phyloP scores from a whole-genome alignment of 148 eudicot species.

The Bassia scoparia region DNA sequence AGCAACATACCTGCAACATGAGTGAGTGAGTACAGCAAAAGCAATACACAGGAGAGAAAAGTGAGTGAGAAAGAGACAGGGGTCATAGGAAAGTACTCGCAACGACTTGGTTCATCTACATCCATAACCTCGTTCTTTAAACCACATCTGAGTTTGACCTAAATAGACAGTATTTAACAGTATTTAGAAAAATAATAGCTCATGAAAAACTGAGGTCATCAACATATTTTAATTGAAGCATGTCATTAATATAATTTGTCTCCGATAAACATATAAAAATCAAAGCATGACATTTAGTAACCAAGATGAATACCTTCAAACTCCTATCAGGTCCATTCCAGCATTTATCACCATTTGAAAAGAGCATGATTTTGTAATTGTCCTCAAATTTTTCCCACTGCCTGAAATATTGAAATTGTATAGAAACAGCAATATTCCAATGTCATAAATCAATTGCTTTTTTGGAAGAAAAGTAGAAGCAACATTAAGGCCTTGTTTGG shows the following conservation, averaged over 20 bases:
- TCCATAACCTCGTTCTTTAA: constrained; percentile 77
- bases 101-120: constrained; percentile 97
- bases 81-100: constrained; percentile 60
- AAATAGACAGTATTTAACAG: constrained; percentile 12
- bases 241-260: too few species aligned
- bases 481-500: too few species aligned
- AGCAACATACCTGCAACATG: constrained; percentile 65
- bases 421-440: constrained; percentile 12
- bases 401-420: constrained; percentile 34
- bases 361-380: constrained; percentile 67
- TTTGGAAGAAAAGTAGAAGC: constrained; percentile 3
- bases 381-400: constrained; percentile 93
- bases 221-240: background rate
- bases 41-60: background rate
- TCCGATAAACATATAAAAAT: background rate
- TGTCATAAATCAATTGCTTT: background rate
- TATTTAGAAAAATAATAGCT: background rate
- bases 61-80: too few species aligned
- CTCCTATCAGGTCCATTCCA: constrained; percentile 99
- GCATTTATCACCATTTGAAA: constrained; percentile 87
- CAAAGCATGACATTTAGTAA: background rate
- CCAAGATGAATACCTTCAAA: constrained; percentile 48
- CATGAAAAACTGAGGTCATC: background rate
- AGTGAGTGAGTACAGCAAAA: background rate
- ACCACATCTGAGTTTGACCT: constrained; percentile 95